A percentile compares a stretch with the other conserved stretches of the same genome.
phyloP scores from a whole-genome alignment of 2,329 filamentous ascomycete species.

The Venturia asperata region DNA sequence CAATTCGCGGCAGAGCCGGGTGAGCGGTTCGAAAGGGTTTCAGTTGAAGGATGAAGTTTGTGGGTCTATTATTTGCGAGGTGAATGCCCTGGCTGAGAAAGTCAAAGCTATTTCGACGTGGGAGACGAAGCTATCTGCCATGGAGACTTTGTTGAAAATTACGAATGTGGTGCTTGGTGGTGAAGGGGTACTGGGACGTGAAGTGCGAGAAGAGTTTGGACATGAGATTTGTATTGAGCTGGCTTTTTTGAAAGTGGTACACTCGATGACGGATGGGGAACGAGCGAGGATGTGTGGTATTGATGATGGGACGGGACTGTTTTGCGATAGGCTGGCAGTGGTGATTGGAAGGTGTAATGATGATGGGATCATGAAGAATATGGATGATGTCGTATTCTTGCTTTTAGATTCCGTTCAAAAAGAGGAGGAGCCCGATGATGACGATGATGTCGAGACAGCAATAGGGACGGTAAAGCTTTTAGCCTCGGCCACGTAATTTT shows the following conservation, averaged over 20 bases:
- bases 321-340: background rate
- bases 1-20: background rate
- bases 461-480: background rate
- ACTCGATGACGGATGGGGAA: background rate
- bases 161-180: background rate
- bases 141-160: slow-evolving; percentile 1
- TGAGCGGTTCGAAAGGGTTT: background rate
- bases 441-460: background rate
- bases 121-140: slow-evolving; percentile 1
- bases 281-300: slow-evolving; percentile 3
- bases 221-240: background rate
- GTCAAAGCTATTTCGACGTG: background rate
- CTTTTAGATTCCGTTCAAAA: background rate
- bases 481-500: background rate
- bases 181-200: background rate
- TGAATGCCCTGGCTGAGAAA: background rate
- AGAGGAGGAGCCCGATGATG: background rate
- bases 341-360: background rate
- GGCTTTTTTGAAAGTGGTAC: background rate
- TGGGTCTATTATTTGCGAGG: background rate
- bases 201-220: background rate
- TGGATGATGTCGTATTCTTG: slow-evolving; percentile 2
- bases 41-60: background rate
- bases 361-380: background rate
- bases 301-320: slow-evolving; percentile 3